Evolutionary conservation across 2,329 filamentous ascomycete genomes (phyloP), one percentile per base, ranked within the genome.

Genomic region (Plenodomus biglobosus): DNA sequence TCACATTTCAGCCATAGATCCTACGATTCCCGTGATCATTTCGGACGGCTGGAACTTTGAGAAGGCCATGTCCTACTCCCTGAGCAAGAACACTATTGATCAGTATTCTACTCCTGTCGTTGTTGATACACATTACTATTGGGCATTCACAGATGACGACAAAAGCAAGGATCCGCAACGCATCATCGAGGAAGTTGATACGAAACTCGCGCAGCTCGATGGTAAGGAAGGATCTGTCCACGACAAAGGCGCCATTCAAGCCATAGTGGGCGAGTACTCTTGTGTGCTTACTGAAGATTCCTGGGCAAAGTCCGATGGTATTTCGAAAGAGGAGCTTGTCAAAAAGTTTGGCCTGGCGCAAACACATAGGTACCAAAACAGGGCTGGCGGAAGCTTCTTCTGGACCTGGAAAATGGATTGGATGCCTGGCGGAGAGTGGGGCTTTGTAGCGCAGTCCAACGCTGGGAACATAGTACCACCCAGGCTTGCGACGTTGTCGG

Each of bases 351-450:
- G 79, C 11, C 69, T 73, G 38, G 73, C 72, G 1, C 76, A 84
- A 58, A 76, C 72, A 20, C 59, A 70, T 10, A 72, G 72, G 37
- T 84, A 77, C 65, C 75, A 80, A 46, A 59, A 74, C n/a, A 74
- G 73, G 38, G 66, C 78, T 13, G 78, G 77, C 2, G 82, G 81
- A 1, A 73, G 73, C 24, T 83, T 78, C 58, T 85, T 84, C 69
- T 84, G 81, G 82, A 84, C 81, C 0, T 80, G 74, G 59, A 81
- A 81, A 45, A 84, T 84, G 80, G 75, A 81, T 53, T 84, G 81
- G 80, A 81, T 81, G 75, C 75, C 77, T n/a, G 81, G 80, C 11
- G 81, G 80, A 11, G 81, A 82, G 63, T 84, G 82, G 82, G 81
- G 81, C 0, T 83, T 84, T 66, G 73, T 75, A 17, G 73, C 78